These are phyloP conservation scores for Polyporus arcularius DNA, from an alignment of 768 basidiomycete genomes.

Conservation along the genomic window DNA sequence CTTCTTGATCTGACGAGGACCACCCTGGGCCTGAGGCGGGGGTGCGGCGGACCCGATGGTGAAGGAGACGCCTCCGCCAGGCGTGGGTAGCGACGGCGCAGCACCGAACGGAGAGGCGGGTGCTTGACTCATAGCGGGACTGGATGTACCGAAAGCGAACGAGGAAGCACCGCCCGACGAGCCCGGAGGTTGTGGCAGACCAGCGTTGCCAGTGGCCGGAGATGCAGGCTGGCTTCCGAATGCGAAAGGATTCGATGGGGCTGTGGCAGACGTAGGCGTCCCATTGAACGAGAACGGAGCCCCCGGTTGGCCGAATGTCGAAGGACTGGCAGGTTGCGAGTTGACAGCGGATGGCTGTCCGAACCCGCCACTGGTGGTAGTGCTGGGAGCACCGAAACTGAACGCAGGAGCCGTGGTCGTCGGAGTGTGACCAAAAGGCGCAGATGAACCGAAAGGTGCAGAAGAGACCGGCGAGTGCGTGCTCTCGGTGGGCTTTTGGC, in stretches of 20 bases:
- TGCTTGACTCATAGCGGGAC: slow-evolving; percentile 17
- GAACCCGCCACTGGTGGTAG: slow-evolving; percentile 20
- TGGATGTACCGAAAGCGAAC: slow-evolving; percentile 28
- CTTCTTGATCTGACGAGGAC: slow-evolving; percentile 31
- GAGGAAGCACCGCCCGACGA: slow-evolving; percentile 11
- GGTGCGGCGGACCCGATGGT: slow-evolving; percentile 33
- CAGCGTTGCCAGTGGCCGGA: slow-evolving; percentile 30
- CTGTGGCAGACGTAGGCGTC: slow-evolving; percentile 32
- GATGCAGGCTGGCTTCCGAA: slow-evolving; percentile 35
- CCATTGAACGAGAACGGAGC: slow-evolving; percentile 27
- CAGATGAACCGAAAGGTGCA: slow-evolving; percentile 36
- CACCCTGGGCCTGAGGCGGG: slow-evolving; percentile 17
- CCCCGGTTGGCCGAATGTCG: slow-evolving; percentile 28
- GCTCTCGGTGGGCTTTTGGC: slow-evolving; percentile 30
- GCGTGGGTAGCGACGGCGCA: slow-evolving; percentile 13
- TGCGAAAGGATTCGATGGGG: slow-evolving; percentile 32
- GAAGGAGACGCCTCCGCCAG: slow-evolving; percentile 25
- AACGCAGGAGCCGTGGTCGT: slow-evolving; percentile 23
- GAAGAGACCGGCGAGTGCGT: slow-evolving; percentile 19
- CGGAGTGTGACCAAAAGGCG: slow-evolving; percentile 45
- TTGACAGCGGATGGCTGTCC: slow-evolving; percentile 21
- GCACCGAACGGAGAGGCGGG: slow-evolving; percentile 32
- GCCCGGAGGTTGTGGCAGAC: slow-evolving; percentile 24
- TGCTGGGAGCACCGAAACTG: slow-evolving; percentile 25
- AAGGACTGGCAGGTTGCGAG: slow-evolving; percentile 29